Base-by-base conservation (phyloP, 805 yeast genomes). In the Clavispora phyllophila region DNA sequence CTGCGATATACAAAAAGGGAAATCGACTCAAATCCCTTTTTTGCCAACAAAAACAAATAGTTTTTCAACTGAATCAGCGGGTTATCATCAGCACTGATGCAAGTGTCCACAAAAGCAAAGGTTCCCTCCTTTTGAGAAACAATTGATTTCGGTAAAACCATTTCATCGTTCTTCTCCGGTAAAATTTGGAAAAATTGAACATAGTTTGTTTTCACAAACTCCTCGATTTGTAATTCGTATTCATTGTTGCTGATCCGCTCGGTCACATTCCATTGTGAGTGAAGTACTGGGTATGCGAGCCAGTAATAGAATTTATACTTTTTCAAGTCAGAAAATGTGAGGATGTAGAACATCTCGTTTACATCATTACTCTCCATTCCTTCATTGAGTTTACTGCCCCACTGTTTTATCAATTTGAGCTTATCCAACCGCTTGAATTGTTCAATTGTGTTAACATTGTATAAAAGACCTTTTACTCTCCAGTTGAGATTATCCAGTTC, bases 281-380 rank as follows among this genome's bases (percentile, higher is more conserved):
- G 70, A 26, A 87, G 60, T 1, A 77, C 65, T 0, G 99, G 97
- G 48, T 79, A 80, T 13, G 87, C 84, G 49, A 87, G 75, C 99
- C 99, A 95, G 63, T 93, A 90, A 56, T 77, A 84, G 57, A 84
- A 91, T 55, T 76, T 81, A 67, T 85, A 90, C 63, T 85, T 87
- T 61, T 93, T 93, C 58, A 93, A 73, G 61, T 93, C 99, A 1
- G 95, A 84, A 64, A 82, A 93, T 33, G 89, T 73, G 23, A 90
- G 65, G 10, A 69, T 44, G 36, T 54, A 55, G 43, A 70, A 63
- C 24, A 53, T 50, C 2, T 49, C 48, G 1, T 73, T 80, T 19
- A 70, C 60, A 0, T 63, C 57, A n/a, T 57, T 53, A 5, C 46
- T 42, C 12, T 47, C 35, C 33, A 52, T 44, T 12, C 41, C 40